These are phyloP conservation scores for Rachicladosporium sp. DNA, from an alignment of 2,329 filamentous ascomycete genomes.

Conservation along the genomic window DNA sequence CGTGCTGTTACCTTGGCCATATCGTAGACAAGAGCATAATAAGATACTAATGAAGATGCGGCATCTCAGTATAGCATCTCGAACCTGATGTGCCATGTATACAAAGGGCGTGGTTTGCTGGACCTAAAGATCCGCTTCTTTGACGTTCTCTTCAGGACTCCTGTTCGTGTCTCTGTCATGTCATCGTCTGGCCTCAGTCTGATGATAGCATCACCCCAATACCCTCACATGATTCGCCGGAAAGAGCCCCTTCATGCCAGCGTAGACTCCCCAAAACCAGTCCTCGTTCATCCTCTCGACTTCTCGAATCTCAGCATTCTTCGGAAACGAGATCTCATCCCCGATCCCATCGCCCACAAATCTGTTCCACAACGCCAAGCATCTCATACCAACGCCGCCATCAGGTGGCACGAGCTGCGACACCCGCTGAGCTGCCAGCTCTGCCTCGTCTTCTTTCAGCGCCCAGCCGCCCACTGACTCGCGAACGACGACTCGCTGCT, in stretches of 20 bases:
- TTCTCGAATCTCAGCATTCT: conserved; percentile 70
- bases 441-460: conserved; percentile 38
- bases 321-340: conserved; percentile 76
- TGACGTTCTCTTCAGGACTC: background rate
- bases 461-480: conserved; percentile 69
- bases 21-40: too few species aligned
- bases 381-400: conserved; percentile 55
- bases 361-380: conserved; percentile 63
- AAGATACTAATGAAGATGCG: background rate
- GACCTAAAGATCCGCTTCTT: background rate
- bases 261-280: conserved; percentile 82
- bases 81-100: background rate
- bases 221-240: conserved; percentile 60
- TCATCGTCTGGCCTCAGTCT: background rate
- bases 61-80: background rate
- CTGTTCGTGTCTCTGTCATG: background rate
- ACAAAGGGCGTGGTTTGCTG: background rate
- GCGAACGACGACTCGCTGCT: conserved; percentile 53
- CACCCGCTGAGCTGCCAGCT: background rate
- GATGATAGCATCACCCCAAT: conserved; percentile 2
- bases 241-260: conserved; percentile 66
- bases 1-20: too few species aligned
- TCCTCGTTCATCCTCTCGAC: conserved; percentile 80
- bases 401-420: conserved; percentile 41
- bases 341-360: conserved; percentile 51